Evolutionary conservation across 1,284 basidiomycete genomes (phyloP), one percentile per base, ranked within the genome.

Genomic region (Coniophora puteana): DNA sequence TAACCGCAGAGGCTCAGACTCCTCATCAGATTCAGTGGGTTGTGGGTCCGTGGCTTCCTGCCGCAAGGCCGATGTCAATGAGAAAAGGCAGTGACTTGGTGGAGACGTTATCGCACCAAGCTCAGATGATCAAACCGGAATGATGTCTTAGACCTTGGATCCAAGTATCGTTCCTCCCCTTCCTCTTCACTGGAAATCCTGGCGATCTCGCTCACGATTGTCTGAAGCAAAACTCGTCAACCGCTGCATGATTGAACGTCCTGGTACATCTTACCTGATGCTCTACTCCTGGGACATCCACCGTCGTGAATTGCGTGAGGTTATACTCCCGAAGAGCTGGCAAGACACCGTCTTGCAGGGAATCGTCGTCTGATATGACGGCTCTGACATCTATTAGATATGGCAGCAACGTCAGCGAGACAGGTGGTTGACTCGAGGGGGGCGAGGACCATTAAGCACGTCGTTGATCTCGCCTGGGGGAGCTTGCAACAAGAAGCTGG

Each of bases 391-490:
- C 93, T 92, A 61, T 20, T 30, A 44, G 7, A 20, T 16, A 27
- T 24, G n/a, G 28, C 14, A 16, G 12, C 13, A 12, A 10, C 7
- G 37, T 48, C 12, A 48, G 40, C n/a, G 22, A 38, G 38, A 41
- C 46, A 43, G 39, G 47, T 23, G 20, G 34, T 40, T 31, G 27
- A 48, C 41, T 28, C 39, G 17, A 20, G 25, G 17, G 14, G 8
- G 24, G 26, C 40, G 16, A 66, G 53, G 49, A 89, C 89, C 91
- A 57, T 90, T 92, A 45, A 95, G 74, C 20, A 95, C 91, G 67
- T 95, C 93, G 61, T 94, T 95, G 53, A 95, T 93, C 68, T 97
- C 89, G 40, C 93, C 93, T 0, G 93, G 93, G 11, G 93, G 93
- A 1, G 89, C 82, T 61, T 95, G 93, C 2, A 90, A 73, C 24